Evolutionary conservation across 371 early-diverging fungal species (phyloP).

Genomic region (Amoeboaphelidium protococcarum): DNA sequence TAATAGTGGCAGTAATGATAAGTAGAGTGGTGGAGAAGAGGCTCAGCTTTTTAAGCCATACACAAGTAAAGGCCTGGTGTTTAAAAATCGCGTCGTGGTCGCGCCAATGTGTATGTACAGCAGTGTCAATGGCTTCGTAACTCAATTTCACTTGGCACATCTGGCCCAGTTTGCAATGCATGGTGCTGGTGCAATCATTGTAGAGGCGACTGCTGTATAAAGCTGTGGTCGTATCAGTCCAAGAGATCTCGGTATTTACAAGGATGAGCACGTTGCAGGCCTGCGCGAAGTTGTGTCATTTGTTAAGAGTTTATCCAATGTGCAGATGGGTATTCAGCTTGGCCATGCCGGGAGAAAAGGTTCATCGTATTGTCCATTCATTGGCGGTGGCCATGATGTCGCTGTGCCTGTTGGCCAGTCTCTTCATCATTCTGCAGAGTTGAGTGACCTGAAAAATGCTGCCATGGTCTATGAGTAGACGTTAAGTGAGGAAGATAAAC

Average conservation of each 20-base stretch:
- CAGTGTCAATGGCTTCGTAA: neutral
- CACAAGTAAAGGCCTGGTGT: slow-evolving; percentile 20
- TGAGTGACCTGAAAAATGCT: neutral
- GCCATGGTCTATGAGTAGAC: too few species aligned
- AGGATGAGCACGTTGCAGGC: slow-evolving; percentile 34
- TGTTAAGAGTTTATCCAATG: slow-evolving; percentile 23
- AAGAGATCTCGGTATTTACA: slow-evolving; percentile 44
- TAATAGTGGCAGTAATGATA: too few species aligned
- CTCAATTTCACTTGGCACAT: slow-evolving; percentile 30
- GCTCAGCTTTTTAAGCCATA: slow-evolving; percentile 37
- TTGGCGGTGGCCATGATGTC: neutral
- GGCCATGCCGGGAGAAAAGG: slow-evolving; percentile 61
- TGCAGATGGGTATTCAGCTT: slow-evolving; percentile 38
- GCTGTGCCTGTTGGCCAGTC: neutral
- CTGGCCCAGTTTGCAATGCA: slow-evolving; percentile 32
- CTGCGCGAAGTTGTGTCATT: slow-evolving; percentile 29
- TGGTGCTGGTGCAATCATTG: slow-evolving; percentile 41
- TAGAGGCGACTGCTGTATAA: slow-evolving; percentile 51
- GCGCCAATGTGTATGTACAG: slow-evolving; percentile 47
- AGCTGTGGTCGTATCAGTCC: slow-evolving; percentile 52
- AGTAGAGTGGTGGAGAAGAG: too few species aligned
- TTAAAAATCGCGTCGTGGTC: slow-evolving; percentile 44
- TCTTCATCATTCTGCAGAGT: neutral
- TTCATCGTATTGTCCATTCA: slow-evolving; percentile 21
- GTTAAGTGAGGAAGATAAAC: too few species aligned